Base-by-base conservation (phyloP, 2,329 filamentous ascomycete species). In the Pseudogymnoascus sp. region DNA sequence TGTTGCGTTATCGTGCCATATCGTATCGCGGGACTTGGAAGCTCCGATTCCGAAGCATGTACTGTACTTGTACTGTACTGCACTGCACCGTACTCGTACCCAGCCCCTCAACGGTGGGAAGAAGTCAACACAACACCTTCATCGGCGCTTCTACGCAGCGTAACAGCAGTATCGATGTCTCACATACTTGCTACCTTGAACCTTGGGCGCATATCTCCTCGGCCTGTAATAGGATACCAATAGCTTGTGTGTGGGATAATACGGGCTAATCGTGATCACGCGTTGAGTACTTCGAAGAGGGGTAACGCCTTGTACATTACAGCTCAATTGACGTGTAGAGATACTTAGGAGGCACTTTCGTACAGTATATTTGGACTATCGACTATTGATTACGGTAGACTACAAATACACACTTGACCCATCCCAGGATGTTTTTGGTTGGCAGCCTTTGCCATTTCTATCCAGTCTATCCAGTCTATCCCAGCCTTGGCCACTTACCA, bases 281-380 rank as follows among this genome's bases (percentile, higher is more conserved):
- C 49, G 49, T 55, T 35, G 28, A n/a, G 30, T 55, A 55, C 49
- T 33, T 55, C 8, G 49, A 55, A 55, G 49, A 55, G 49, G 49
- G 49, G 49, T 55, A 55, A 55, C 5, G n/a, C 5, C 9, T 33
- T 55, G 49, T 55, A 55, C 4, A 55, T 55, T 14, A 33, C 4
- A 55, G 49, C 28, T 33, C 1, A 33, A 33, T 33, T 35, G 1
- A 8, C 9, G 49, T 7, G 28, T 33, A 55, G 49, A 19, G 49
- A 19, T 55, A 55, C 49, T 55, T 55, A 7, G 4, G 9, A 55
- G 5, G 8, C 49, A 55, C 16, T 12, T 19, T 55, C 16, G 16
- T 22, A 55, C 5, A 11, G 49, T 55, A 55, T 55, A 33, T 55
- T 28, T 33, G 9, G n/a, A 33, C 28, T 35, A 33, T 55, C 16